phyloP scores from a whole-genome alignment of 768 basidiomycete genomes.

The Zangia roseola region DNA sequence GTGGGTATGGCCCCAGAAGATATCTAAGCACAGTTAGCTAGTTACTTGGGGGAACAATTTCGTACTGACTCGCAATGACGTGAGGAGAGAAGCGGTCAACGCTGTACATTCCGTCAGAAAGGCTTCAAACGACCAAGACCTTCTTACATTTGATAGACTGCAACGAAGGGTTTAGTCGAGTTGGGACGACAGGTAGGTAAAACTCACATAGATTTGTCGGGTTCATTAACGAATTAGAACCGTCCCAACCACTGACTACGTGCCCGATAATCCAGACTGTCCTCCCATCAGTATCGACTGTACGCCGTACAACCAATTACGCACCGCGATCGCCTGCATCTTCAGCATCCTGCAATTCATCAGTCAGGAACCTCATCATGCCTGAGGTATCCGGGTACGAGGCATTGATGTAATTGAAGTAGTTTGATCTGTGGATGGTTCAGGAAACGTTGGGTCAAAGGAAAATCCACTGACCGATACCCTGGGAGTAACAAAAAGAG shows the following conservation, averaged over 20 bases:
- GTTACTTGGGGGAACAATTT: background rate
- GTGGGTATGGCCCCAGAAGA: constrained; percentile 80
- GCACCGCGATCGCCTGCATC: constrained; percentile 72
- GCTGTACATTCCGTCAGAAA: constrained; percentile 31
- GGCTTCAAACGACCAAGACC: too few species aligned
- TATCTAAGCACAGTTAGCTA: constrained; percentile 39
- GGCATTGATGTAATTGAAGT: constrained; percentile 77
- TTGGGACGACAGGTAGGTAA: background rate
- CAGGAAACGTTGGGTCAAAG: constrained; percentile 4
- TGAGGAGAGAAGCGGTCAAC: constrained; percentile 79
- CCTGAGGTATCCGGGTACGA: constrained; percentile 68
- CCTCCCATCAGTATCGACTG: constrained; percentile 11
- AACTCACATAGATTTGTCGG: constrained; percentile 69
- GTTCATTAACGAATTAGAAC: constrained; percentile 57
- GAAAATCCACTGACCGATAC: constrained; percentile 26
- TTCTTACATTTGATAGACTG: constrained; percentile 58
- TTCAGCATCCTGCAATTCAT: constrained; percentile 76
- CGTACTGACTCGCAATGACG: constrained; percentile 66
- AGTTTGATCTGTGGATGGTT: constrained; percentile 50
- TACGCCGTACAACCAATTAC: constrained; percentile 6
- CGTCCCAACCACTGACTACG: constrained; percentile 68
- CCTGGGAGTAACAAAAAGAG: constrained; percentile 19
- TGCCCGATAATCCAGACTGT: constrained; percentile 56
- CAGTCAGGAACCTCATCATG: constrained; percentile 74
- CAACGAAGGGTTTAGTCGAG: constrained; percentile 1